phyloP scores from a whole-genome alignment of 164 flowering plant species.

The Annona cherimola region DNA sequence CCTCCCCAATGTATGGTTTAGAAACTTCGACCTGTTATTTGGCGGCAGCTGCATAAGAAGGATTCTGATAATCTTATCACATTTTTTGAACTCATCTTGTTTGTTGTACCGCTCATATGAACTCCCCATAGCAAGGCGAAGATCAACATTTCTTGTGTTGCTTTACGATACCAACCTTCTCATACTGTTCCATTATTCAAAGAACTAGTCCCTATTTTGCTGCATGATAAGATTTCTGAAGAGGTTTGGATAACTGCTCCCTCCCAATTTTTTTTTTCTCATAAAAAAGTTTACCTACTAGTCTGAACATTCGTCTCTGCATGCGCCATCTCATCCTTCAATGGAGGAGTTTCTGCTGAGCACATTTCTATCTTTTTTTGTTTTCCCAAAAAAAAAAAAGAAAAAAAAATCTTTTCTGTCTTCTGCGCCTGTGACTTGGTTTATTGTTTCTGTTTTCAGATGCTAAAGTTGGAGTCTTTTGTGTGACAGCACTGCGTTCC shows the following conservation, averaged over 20 bases:
- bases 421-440: constrained; percentile 10
- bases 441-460: constrained; percentile 15
- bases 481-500: constrained; percentile 92
- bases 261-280: neutral
- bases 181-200: too few species aligned
- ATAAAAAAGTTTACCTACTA: neutral
- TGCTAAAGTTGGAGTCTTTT: constrained; percentile 46
- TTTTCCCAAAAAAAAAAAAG: neutral
- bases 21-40: too few species aligned
- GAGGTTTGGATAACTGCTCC: too few species aligned
- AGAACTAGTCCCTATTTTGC: too few species aligned
- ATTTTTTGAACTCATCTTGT: neutral
- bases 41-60: neutral
- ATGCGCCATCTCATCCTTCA: neutral
- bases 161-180: too few species aligned
- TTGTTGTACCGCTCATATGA: neutral
- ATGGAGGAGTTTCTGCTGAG: neutral
- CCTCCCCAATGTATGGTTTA: too few species aligned
- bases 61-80: neutral
- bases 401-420: neutral
- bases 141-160: neutral
- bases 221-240: too few species aligned
- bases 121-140: neutral
- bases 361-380: neutral
- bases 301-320: neutral